Conservation (phyloP, 2,329 filamentous ascomycete species). For the Xylaria sp. region DNA sequence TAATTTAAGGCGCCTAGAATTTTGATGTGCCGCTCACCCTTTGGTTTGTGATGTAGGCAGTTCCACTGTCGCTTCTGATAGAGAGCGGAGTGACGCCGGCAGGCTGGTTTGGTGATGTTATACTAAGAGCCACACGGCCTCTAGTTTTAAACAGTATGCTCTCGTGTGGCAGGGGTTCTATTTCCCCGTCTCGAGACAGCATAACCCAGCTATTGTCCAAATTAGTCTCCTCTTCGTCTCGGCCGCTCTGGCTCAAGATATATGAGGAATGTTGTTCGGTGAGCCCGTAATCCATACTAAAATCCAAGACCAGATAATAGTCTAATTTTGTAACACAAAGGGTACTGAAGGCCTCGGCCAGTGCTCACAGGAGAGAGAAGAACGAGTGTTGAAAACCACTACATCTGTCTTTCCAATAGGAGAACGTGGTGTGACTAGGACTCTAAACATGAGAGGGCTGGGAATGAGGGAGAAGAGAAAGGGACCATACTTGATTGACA, state of each 20-base stretch:
- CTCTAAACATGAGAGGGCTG: constrained; percentile 12
- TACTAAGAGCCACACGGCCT: constrained; percentile 77
- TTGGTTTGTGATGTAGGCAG: constrained; percentile 85
- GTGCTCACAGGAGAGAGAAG: constrained; percentile 35
- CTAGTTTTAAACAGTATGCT: constrained; percentile 82
- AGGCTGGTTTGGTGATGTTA: constrained; percentile 76
- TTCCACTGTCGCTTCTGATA: constrained; percentile 77
- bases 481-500: constrained; percentile 55
- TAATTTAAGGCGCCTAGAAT: constrained; percentile 22
- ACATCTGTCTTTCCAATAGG: constrained; percentile 39
- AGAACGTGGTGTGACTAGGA: constrained; percentile 12
- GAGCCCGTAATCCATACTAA: constrained; percentile 51
- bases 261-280: constrained; percentile 58
- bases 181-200: constrained; percentile 77
- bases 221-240: constrained; percentile 60
- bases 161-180: constrained; percentile 87
- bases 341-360: constrained; percentile 31
- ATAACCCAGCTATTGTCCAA: constrained; percentile 83
- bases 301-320: constrained; percentile 27
- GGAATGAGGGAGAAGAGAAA: constrained; percentile 37
- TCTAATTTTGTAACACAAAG: constrained; percentile 33
- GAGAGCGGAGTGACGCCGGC: constrained; percentile 71
- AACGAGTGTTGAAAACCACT: constrained; percentile 34
- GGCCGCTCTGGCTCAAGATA: constrained; percentile 53
- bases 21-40: constrained; percentile 66